A percentile compares a stretch with the other conserved stretches of the same genome.
phyloP scores from a whole-genome alignment of 805 yeast species.

The Candida pseudofarinosa region DNA sequence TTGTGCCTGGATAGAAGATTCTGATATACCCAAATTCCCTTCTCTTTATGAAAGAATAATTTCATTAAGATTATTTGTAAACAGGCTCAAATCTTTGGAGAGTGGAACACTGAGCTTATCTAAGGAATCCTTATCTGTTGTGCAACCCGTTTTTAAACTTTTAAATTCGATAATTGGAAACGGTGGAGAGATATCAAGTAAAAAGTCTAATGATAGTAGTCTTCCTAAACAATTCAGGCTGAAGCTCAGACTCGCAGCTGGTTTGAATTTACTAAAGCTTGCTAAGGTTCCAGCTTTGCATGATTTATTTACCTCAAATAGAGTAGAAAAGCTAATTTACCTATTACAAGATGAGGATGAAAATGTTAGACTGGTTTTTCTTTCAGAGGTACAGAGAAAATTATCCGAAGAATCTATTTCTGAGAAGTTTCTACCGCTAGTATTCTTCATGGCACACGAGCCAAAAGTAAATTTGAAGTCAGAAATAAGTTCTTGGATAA shows the following conservation, averaged over 20 bases:
- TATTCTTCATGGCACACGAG: slow-evolving; percentile 76
- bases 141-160: slow-evolving; percentile 64
- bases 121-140: slow-evolving; percentile 29
- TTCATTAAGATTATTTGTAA: slow-evolving; percentile 54
- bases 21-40: slow-evolving; percentile 14
- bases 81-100: slow-evolving; percentile 43
- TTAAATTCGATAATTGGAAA: slow-evolving; percentile 63
- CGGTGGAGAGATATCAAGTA: slow-evolving; percentile 70
- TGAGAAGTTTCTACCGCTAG: slow-evolving; percentile 59
- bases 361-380: slow-evolving; percentile 51
- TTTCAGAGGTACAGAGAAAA: slow-evolving; percentile 46
- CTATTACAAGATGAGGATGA: slow-evolving; percentile 65
- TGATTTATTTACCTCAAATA: slow-evolving; percentile 46
- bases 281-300: slow-evolving; percentile 54
- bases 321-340: slow-evolving; percentile 50
- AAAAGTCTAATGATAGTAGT: slow-evolving; percentile 40
- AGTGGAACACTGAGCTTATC: slow-evolving; percentile 32
- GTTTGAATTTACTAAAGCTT: slow-evolving; percentile 57
- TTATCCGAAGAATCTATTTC: slow-evolving; percentile 53
- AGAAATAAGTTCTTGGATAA: slow-evolving; percentile 66
- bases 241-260: slow-evolving; percentile 65
- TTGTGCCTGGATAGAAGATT: slow-evolving; percentile 47
- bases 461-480: slow-evolving; percentile 50
- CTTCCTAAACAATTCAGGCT: slow-evolving; percentile 64
- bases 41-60: slow-evolving; percentile 46